Evolutionary conservation across 1,284 basidiomycete species (phyloP).

Genomic region (Tylopilus orsonianus): DNA sequence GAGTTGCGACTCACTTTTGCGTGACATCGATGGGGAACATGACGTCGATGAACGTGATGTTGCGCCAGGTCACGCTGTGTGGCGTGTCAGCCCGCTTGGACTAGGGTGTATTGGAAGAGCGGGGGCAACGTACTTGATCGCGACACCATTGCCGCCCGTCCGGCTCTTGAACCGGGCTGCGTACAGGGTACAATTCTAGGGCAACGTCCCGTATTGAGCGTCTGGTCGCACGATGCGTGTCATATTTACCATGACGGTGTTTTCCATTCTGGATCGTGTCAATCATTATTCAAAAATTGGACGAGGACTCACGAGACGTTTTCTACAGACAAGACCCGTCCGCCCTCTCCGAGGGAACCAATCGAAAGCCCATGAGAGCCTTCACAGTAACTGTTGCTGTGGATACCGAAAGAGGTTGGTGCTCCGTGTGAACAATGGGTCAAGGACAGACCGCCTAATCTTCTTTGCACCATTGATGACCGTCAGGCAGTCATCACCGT

Average conservation of each 20-base stretch:
- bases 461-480: constrained; percentile 57
- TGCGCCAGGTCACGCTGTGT: constrained; percentile 55
- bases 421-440: neutral
- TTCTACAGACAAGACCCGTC: constrained; percentile 52
- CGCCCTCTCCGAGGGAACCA: constrained; percentile 55
- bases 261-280: constrained; percentile 49
- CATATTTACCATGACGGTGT: constrained; percentile 48
- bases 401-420: neutral
- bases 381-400: constrained; percentile 52
- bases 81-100: neutral
- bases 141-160: constrained; percentile 60
- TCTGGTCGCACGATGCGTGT: neutral
- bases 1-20: constrained; percentile 48
- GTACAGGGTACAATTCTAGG: constrained; percentile 52
- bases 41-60: constrained; percentile 53
- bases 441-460: constrained; percentile 45
- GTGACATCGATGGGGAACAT: constrained; percentile 62
- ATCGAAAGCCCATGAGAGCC: constrained; percentile 63
- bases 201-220: neutral
- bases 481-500: constrained; percentile 63
- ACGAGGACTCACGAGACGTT: constrained; percentile 44
- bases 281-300: too few relatives aligned
- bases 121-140: constrained; percentile 45
- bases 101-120: neutral
- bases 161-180: constrained; percentile 69